A percentile compares a stretch with the other conserved stretches of the same genome.
Conservation (phyloP, 139 green algal species). For the Gonium pectorale region DNA sequence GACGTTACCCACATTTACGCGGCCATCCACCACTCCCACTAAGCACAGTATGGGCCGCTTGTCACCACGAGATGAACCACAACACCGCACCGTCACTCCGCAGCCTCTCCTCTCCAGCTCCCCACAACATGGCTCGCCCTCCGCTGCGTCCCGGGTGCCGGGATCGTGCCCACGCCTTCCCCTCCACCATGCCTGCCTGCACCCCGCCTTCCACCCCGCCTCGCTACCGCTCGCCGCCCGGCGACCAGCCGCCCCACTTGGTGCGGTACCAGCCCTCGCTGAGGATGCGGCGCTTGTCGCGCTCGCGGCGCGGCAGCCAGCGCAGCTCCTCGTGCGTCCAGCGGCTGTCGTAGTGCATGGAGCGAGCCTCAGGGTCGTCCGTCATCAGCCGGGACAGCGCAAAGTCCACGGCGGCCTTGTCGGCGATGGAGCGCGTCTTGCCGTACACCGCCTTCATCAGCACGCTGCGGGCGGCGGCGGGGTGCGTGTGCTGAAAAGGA, state of each 20-base stretch:
- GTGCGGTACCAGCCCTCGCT: slow-evolving; percentile 62
- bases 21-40: too few relatives aligned
- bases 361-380: slow-evolving; percentile 41
- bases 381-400: slow-evolving; percentile 61
- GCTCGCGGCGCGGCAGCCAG: slow-evolving; percentile 63
- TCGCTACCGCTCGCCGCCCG: slow-evolving; percentile 6
- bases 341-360: slow-evolving; percentile 65
- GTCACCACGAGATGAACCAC: too few relatives aligned
- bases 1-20: too few relatives aligned
- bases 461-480: too few relatives aligned
- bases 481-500: too few relatives aligned
- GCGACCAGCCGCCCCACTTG: slow-evolving; percentile 64
- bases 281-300: slow-evolving; percentile 72
- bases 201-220: neutral
- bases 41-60: too few relatives aligned
- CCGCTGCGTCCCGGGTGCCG: too few relatives aligned
- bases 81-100: too few relatives aligned
- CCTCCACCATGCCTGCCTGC: too few relatives aligned
- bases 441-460: slow-evolving; percentile 59
- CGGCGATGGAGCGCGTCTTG: slow-evolving; percentile 59
- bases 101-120: too few relatives aligned
- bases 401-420: slow-evolving; percentile 72
- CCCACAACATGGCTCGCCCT: too few relatives aligned
- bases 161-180: too few relatives aligned
- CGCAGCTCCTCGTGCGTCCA: slow-evolving; percentile 61